Evolutionary conservation across 768 basidiomycete species (phyloP), one percentile per base, ranked within the genome.

Genomic region (Mycena alexandri): DNA sequence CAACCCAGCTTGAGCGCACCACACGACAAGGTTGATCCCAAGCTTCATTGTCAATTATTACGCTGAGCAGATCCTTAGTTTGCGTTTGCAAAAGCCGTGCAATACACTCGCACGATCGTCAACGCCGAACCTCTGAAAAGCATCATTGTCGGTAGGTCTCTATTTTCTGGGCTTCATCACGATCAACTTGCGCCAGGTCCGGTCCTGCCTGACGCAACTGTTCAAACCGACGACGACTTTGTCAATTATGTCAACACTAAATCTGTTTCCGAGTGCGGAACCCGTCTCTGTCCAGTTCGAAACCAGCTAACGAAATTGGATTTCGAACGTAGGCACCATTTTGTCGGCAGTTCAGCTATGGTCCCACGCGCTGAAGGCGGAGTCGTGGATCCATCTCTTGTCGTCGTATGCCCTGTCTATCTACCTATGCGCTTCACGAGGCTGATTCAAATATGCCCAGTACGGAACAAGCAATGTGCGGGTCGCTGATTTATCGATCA

Each of bases 401-500:
- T 64, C 24, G 67, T 69, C 50, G 67, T 69, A 4, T 29, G 61
- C 56, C 16, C 54, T 62, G 12, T 11, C 17, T 62, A 17, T 11
- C 17, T 36, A 16, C 17, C 29, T 57, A 10, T 19, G 21, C 13
- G 4, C 14, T 33, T 17, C 33, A n/a, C 6, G 10, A 17, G 29
- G 29, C 38, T 38, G 29, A 56, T 2, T 24, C 51, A 12, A 50
- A 8, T 24, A 13, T 4, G 10, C 36, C 6, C 29, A 69, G 67
- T 82, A 84, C 63, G 82, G 82, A 14, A 81, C 81, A 1, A 70
- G 65, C 25, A 84, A 84, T 61, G 38, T 84, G 14, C 79, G 83
- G 9, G 81, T 84, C 29, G 82, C 78, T 11, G 83, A 84, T 64
- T 60, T 80, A 2, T 80, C 79, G 11, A 64, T 83, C 50, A 57